phyloP scores from a whole-genome alignment of 1,284 basidiomycete genomes.

The Meira miltonrushii region DNA sequence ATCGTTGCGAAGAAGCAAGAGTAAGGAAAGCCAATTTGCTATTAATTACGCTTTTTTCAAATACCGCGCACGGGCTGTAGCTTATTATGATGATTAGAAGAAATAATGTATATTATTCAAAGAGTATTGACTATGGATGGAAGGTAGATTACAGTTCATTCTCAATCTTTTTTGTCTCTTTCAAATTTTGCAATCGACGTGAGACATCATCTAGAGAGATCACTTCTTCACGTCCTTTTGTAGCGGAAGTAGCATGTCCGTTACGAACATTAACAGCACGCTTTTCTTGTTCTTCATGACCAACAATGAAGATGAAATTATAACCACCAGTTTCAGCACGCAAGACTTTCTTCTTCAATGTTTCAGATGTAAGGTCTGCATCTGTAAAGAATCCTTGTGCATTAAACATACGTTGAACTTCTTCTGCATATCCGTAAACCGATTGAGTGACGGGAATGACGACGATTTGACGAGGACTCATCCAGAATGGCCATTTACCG shows the following conservation, averaged over 20 bases:
- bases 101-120: no score
- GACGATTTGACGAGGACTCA: slow-evolving; percentile 87
- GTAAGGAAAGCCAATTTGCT: neutral
- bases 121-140: no score
- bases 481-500: slow-evolving; percentile 99
- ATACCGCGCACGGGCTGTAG: no score
- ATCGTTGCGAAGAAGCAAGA: no score
- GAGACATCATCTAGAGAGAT: slow-evolving; percentile 37
- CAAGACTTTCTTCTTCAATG: slow-evolving; percentile 86
- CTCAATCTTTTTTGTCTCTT: slow-evolving; percentile 31
- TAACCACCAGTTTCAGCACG: slow-evolving; percentile 55
- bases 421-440: slow-evolving; percentile 78
- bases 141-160: slow-evolving; percentile 26
- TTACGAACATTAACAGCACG: slow-evolving; percentile 90
- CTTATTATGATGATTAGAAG: no score
- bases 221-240: slow-evolving; percentile 49
- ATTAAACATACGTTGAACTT: slow-evolving; percentile 66
- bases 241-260: slow-evolving; percentile 35
- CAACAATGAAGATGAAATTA: slow-evolving; percentile 96
- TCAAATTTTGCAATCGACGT: slow-evolving; percentile 28
- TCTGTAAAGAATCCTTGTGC: slow-evolving; percentile 78
- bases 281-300: slow-evolving; percentile 79
- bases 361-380: slow-evolving; percentile 86
- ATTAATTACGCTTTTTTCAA: no score
- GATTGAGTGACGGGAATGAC: slow-evolving; percentile 86